Evolutionary conservation across 805 yeast genomes (phyloP).

Genomic region (Candida krabiensis): DNA sequence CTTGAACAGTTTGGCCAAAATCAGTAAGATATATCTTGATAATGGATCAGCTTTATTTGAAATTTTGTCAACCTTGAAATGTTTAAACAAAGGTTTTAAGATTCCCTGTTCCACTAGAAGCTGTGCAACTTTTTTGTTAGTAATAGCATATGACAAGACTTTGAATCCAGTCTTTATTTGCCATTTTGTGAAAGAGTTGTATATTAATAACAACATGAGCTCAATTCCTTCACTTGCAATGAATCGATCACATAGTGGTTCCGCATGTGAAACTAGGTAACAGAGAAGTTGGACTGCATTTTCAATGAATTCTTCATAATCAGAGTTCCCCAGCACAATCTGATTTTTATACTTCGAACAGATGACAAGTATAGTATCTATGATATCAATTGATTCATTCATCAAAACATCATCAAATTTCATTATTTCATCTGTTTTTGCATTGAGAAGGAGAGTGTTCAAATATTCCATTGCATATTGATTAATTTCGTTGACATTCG

Average conservation of each 20-base stretch:
- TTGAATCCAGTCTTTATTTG: slow-evolving; percentile 14
- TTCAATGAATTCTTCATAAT: slow-evolving; percentile 17
- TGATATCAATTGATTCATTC: slow-evolving; percentile 3
- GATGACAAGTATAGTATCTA: slow-evolving; percentile 12
- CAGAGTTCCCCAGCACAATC: slow-evolving; percentile 2
- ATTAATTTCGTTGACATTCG: slow-evolving; percentile 5
- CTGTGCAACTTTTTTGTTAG: slow-evolving; percentile 6
- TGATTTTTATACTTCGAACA: slow-evolving; percentile 14
- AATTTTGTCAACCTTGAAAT: slow-evolving; percentile 3
- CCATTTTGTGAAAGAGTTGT: slow-evolving; percentile 13
- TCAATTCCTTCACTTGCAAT: slow-evolving; percentile 18
- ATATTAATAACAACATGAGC: slow-evolving; percentile 14
- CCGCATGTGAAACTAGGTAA: slow-evolving; percentile 7
- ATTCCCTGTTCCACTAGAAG: slow-evolving; percentile 10
- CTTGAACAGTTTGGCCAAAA: slow-evolving; percentile 15
- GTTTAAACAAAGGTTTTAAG: slow-evolving; percentile 17
- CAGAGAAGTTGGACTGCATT: slow-evolving; percentile 15
- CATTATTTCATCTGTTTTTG: background rate
- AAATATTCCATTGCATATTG: slow-evolving; percentile 20
- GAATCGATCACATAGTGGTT: slow-evolving; percentile 4
- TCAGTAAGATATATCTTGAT: slow-evolving; percentile 2
- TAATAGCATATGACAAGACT: slow-evolving; percentile 6
- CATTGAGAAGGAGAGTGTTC: slow-evolving; percentile 7
- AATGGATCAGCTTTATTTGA: slow-evolving; percentile 6
- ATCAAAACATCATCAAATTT: background rate